Evolutionary conservation across 2,329 filamentous ascomycete genomes (phyloP), one percentile per base, ranked within the genome.

Genomic region (Phaeoacremonium minimum): DNA sequence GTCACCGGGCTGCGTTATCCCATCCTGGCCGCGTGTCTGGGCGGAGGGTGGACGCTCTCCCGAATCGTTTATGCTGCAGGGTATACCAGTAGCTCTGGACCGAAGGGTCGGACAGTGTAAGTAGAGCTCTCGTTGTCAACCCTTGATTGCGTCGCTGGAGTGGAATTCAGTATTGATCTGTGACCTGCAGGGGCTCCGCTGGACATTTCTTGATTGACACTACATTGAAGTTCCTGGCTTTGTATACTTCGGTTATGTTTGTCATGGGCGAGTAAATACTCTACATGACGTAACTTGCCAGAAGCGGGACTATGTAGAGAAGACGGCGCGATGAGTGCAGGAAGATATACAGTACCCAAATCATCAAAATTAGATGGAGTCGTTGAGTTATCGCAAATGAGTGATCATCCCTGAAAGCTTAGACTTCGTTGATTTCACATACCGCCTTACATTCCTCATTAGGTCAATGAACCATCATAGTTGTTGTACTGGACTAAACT

Each of bases 1-100:
- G 66, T 84, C 47, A 60, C 74, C 8, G 79, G 80, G 19, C 52
- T 82, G 16, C 55, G 58, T 26, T 80, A 66, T 54, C 81, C 80
- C 3, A 39, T 67, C 6, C 56, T 61, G 15, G 63, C 71, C 18
- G 71, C 73, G 14, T 50, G 47, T 8, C 49, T 78, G 18, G 78
- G 78, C 13, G 64, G 53, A 12, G 53, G 53, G 18, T 85, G 78
- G 77, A 56, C 65, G 8, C n/a, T 71, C 2, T 63, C 58, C 15
- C 69, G 81, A 29, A 47, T 72, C 17, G 3, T 73, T 33, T 85
- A 82, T 47, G 68, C 74, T 38, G 41, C 62, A 11, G 79, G 77
- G 19, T 85, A 83, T 51, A 60, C 61, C 20, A 34, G 22, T 15
- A 9, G 4, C 18, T 8, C 8, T 18, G 41, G 41, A 2, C 41